These are phyloP conservation scores for Lagenaria siceraria DNA, from an alignment of 306 rosid species.

Conservation along the genomic window DNA sequence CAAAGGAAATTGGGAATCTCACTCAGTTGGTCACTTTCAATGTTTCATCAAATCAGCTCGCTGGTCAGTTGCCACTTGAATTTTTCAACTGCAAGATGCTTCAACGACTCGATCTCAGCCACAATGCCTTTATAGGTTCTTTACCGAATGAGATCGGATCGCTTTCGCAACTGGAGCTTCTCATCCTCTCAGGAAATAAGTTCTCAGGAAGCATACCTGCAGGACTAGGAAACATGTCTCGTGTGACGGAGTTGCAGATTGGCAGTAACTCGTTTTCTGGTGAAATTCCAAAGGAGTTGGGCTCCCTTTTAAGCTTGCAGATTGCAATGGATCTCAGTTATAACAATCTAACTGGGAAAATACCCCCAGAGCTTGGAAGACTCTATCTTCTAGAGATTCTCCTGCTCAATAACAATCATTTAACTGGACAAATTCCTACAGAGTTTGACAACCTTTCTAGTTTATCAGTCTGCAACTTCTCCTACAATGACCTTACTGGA, in stretches of 20 bases:
- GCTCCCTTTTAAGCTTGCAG: constrained; percentile 72
- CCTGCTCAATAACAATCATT: constrained; percentile 67
- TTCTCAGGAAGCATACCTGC: constrained; percentile 64
- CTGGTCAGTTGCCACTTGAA: constrained; percentile 48
- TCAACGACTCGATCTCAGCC: constrained; percentile 85
- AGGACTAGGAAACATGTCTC: constrained; percentile 55
- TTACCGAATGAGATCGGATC: constrained; percentile 72
- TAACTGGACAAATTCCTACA: constrained; percentile 75
- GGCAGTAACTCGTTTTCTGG: constrained; percentile 62
- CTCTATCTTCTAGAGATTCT: constrained; percentile 59
- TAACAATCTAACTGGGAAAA: constrained; percentile 61
- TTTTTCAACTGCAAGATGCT: constrained; percentile 59
- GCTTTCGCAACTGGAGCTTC: constrained; percentile 71
- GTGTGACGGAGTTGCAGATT: constrained; percentile 75
- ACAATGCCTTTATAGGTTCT: constrained; percentile 41
- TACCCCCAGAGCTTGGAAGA: constrained; percentile 61
- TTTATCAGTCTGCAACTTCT: constrained; percentile 79
- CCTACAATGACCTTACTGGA: constrained; percentile 75
- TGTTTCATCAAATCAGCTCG: constrained; percentile 62
- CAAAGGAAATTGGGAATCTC: constrained; percentile 73
- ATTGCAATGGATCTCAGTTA: constrained; percentile 84
- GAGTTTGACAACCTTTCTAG: constrained; percentile 61
- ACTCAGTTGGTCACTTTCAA: constrained; percentile 78
- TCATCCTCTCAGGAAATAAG: constrained; percentile 58
- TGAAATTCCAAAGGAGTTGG: constrained; percentile 67